Evolutionary conservation across 495 filamentous ascomycete genomes (phyloP).

Genomic region (Immersiella caudata): DNA sequence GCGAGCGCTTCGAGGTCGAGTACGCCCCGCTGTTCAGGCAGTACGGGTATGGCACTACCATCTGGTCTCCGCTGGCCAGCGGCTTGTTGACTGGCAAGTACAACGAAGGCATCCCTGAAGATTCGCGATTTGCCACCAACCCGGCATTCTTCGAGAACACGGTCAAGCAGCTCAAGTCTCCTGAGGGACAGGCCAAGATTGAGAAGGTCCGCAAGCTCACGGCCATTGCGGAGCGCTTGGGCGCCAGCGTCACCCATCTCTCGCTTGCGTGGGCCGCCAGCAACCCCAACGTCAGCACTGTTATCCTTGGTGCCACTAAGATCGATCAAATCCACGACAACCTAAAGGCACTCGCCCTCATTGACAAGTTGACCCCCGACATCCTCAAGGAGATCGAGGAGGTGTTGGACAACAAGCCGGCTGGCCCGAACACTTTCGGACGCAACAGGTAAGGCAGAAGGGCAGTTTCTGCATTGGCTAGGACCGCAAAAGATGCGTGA

Average conservation of each 20-base stretch:
- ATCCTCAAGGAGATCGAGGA: constrained; percentile 72
- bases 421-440: constrained; percentile 24
- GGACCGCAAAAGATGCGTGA: too few species aligned
- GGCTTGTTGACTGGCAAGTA: constrained; percentile 82
- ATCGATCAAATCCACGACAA: constrained; percentile 73
- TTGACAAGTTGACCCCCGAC: constrained; percentile 67
- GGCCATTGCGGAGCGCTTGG: constrained; percentile 67
- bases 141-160: constrained; percentile 44
- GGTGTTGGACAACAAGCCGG: constrained; percentile 40
- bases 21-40: constrained; percentile 65
- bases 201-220: constrained; percentile 55
- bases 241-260: constrained; percentile 59
- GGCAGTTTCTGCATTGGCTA: too few species aligned
- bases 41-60: constrained; percentile 70
- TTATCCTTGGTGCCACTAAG: constrained; percentile 73
- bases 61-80: constrained; percentile 68
- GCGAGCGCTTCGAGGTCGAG: constrained; percentile 76
- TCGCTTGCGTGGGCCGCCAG: constrained; percentile 75
- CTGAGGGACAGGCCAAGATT: constrained; percentile 41
- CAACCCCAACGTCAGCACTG: constrained; percentile 72
- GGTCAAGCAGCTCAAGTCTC: constrained; percentile 40
- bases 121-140: constrained; percentile 56
- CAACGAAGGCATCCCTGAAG: constrained; percentile 65
- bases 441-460: constrained; percentile 18
- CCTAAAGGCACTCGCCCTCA: constrained; percentile 62